These are phyloP conservation scores for Infundibulicybe gibba DNA, from an alignment of 768 basidiomycete species.

Conservation along the genomic window DNA sequence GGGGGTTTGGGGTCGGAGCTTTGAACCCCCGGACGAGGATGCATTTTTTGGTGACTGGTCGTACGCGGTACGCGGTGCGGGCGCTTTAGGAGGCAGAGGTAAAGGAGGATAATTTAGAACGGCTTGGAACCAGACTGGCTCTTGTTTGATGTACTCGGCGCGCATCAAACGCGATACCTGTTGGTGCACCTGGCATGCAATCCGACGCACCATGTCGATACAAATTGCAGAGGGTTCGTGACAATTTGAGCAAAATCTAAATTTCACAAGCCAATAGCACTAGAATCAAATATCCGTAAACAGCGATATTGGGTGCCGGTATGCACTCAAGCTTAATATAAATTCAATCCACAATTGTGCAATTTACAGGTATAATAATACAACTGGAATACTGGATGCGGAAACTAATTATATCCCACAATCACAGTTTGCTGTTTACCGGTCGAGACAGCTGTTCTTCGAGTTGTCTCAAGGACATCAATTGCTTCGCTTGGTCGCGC, in stretches of 20 bases:
- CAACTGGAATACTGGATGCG: no score
- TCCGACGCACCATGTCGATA: slow-evolving; percentile 62
- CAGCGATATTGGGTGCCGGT: no score
- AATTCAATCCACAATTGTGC: no score
- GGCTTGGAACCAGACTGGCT: slow-evolving; percentile 82
- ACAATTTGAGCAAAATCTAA: not conserved
- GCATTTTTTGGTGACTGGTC: slow-evolving; percentile 35
- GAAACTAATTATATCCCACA: no score
- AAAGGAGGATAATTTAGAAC: slow-evolving; percentile 88
- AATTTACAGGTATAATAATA: no score
- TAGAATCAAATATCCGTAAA: not conserved
- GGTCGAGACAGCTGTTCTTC: not conserved
- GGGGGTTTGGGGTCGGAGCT: slow-evolving; percentile 33
- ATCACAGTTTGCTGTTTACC: no score
- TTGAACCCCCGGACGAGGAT: slow-evolving; percentile 16
- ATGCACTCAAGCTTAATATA: no score
- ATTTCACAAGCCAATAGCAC: not conserved
- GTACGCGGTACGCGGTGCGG: slow-evolving; percentile 52
- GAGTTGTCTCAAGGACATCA: not conserved
- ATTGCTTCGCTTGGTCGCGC: slow-evolving; percentile 41
- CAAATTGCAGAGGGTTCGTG: not conserved
- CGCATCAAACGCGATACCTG: slow-evolving; percentile 79
- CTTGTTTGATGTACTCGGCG: slow-evolving; percentile 52
- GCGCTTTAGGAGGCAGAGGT: slow-evolving; percentile 74
- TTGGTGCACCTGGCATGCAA: slow-evolving; percentile 87